Base-by-base conservation (phyloP, 768 basidiomycete species). In the Cystoderma amianthinum region DNA sequence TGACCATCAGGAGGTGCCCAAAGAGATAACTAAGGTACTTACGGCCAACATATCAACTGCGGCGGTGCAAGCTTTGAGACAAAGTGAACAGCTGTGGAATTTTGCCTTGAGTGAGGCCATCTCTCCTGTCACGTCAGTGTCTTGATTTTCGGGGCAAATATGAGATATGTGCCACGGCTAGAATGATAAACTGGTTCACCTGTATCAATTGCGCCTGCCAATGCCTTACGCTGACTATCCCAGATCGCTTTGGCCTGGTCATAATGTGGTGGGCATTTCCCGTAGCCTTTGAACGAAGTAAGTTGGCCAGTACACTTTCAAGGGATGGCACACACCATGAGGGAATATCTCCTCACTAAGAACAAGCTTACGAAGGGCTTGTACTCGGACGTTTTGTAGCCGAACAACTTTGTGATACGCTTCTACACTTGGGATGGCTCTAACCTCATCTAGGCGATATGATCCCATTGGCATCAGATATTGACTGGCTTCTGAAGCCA, bases 11-110 rank as follows among this genome's bases (percentile, higher is more conserved):
- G 18, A 24, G 38, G 28, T 37, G 23, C 6, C 20, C 32, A n/a
- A 39, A 20, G 19, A 24, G 34, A 19, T 20, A 30, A 30, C 22
- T 38, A 4, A n/a, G 5, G 23, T n/a, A 51, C 69, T 62, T 58
- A 85, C 82, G 43, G 68, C 66, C 33, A 85, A 72, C 84, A 86
- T 85, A 25, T 76, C 74, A 5, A 80, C 67, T 16, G 84, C 83
- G 5, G 81, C 80, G 18, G 49, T 68, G 48, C 72, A 76, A 13
- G 81, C 85, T 53, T 76, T 81, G 41, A 62, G 57, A 53, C 84
- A 86, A 11, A 54, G 55, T 42, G 64, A 59, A 47, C 84, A 86
- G 17, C 55, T 56, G 15, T 59, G 52, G 16, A 81, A 58, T n/a
- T 59, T 63, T n/a, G 65, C 61, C 30, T 56, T 59, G 15, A 82